These are phyloP conservation scores for Thuja plicata DNA, from an alignment of 83 land plant genomes.

Conservation along the genomic window DNA sequence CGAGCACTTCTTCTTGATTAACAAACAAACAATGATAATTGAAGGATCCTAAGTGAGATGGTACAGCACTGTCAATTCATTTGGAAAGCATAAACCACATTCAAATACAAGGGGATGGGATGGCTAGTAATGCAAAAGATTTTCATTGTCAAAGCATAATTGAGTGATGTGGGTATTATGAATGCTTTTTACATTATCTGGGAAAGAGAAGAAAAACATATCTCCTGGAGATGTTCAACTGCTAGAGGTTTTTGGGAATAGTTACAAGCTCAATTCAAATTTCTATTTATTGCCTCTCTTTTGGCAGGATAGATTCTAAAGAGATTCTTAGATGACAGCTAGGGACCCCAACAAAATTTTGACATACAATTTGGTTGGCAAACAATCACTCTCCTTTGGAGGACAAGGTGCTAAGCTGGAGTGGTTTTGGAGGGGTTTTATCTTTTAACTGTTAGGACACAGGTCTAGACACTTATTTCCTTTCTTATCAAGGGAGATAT, in stretches of 20 bases:
- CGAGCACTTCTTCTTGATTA: background rate
- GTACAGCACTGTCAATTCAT: background rate
- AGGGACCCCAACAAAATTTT: background rate
- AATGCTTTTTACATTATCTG: background rate
- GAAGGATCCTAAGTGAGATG: background rate
- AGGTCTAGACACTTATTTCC: background rate
- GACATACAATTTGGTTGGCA: background rate
- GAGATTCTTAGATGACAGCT: background rate
- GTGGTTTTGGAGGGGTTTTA: background rate
- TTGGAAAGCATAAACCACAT: background rate
- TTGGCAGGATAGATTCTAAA: background rate
- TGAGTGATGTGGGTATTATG: background rate
- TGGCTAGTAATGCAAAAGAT: too few relatives aligned
- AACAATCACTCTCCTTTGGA: background rate
- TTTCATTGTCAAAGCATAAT: background rate
- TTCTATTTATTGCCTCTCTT: background rate
- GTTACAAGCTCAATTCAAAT: background rate
- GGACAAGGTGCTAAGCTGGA: background rate
- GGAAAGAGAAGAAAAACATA: background rate
- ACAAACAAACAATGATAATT: background rate
- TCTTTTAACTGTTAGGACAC: too few relatives aligned
- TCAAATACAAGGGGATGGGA: background rate
- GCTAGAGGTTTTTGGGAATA: background rate
- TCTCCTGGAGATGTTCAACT: background rate
- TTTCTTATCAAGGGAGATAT: background rate